Evolutionary conservation across 2,329 filamentous ascomycete genomes (phyloP).

Genomic region (Pseudogymnoascus sp.): DNA sequence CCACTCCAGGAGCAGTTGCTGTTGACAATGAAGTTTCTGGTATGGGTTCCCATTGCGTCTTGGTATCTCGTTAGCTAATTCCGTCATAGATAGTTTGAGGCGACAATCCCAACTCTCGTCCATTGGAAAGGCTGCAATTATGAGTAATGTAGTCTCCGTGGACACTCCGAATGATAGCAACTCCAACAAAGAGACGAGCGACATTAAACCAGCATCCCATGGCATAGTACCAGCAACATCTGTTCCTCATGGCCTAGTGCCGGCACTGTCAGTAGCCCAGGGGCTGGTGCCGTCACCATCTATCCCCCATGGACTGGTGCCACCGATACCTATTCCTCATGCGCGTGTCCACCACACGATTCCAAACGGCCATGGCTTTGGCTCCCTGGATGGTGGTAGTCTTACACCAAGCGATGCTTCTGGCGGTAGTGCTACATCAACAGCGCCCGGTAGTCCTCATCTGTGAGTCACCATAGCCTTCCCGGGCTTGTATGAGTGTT

Average conservation of each 20-base stretch:
- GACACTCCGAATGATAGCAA: slow-evolving; percentile 24
- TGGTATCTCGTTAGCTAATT: neutral
- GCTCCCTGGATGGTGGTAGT: neutral
- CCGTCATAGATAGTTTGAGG: neutral
- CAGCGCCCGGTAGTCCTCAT: neutral
- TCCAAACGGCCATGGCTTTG: slow-evolving; percentile 3
- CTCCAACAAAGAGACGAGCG: slow-evolving; percentile 16
- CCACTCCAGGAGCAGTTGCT: neutral
- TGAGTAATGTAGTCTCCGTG: slow-evolving; percentile 24
- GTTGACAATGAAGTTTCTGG: slow-evolving; percentile 2
- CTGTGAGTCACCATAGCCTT: neutral
- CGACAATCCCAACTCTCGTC: slow-evolving; percentile 4
- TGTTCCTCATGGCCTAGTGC: slow-evolving; percentile 12
- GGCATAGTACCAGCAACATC: neutral
- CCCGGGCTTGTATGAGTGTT: neutral
- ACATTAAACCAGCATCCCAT: slow-evolving; percentile 16
- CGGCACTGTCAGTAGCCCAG: slow-evolving; percentile 11
- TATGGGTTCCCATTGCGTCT: neutral
- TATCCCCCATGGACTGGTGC: slow-evolving; percentile 12
- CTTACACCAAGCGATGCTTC: slow-evolving; percentile 1
- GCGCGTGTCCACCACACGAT: neutral
- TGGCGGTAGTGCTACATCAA: neutral
- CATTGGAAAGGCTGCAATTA: slow-evolving; percentile 8
- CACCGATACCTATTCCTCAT: slow-evolving; percentile 4
- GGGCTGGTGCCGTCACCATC: neutral